phyloP scores from a whole-genome alignment of 2,329 filamentous ascomycete species.

The Venturia nashicola region DNA sequence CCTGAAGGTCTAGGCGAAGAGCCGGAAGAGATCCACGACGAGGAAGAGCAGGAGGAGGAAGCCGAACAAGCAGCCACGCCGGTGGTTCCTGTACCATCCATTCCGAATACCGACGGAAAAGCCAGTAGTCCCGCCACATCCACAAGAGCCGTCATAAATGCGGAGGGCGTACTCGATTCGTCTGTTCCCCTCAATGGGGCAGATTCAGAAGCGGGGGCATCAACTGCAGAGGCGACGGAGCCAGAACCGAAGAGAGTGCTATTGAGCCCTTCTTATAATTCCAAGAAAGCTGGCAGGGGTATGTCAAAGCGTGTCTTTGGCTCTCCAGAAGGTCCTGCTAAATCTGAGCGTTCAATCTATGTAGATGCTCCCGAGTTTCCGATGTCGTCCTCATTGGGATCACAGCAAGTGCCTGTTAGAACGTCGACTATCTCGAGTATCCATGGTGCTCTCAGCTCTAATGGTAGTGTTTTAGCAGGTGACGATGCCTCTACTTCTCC shows the following conservation, averaged over 20 bases:
- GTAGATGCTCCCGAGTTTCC: slow-evolving; percentile 1
- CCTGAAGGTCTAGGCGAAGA: slow-evolving; percentile 22
- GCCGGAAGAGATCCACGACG: slow-evolving; percentile 16
- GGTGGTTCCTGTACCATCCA: background rate
- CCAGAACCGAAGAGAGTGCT: background rate
- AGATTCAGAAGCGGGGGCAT: background rate
- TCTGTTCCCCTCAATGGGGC: background rate
- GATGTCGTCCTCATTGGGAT: background rate
- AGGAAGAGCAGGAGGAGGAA: slow-evolving; percentile 1
- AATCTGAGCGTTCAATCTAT: background rate
- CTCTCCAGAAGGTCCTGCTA: slow-evolving; percentile 1
- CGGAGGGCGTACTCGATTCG: background rate
- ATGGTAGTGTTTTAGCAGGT: slow-evolving; percentile 6
- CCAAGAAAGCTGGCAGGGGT: background rate
- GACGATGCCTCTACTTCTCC: slow-evolving; percentile 8
- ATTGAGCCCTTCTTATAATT: background rate
- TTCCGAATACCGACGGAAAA: background rate
- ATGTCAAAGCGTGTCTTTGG: background rate
- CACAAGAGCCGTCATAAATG: background rate
- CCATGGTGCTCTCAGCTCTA: background rate
- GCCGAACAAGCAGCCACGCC: background rate
- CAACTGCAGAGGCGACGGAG: background rate
- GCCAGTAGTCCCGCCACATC: background rate
- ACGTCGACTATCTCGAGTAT: slow-evolving; percentile 1
- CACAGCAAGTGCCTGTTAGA: background rate